Conservation (phyloP, 2,329 filamentous ascomycete genomes). For the Malbranchea zuffiana region DNA sequence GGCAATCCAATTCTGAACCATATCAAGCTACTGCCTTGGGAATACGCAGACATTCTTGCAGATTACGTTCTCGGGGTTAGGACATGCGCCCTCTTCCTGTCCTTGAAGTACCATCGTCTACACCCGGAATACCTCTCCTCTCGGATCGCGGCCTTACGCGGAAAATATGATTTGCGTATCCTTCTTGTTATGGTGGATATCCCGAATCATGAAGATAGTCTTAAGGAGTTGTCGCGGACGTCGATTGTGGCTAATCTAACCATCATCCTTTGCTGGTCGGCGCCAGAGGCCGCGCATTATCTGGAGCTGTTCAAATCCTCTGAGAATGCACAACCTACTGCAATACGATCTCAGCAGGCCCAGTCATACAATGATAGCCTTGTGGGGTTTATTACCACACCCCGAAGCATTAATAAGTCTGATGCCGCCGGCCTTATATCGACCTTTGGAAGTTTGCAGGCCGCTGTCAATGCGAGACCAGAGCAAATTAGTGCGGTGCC, state of each 20-base stretch:
- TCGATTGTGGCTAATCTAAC: slow-evolving; percentile 88
- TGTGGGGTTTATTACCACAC: slow-evolving; percentile 85
- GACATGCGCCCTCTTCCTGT: slow-evolving; percentile 84
- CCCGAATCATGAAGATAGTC: slow-evolving; percentile 76
- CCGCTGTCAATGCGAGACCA: slow-evolving; percentile 74
- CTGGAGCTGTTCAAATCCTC: slow-evolving; percentile 91
- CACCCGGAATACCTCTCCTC: slow-evolving; percentile 98
- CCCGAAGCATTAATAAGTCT: slow-evolving; percentile 83
- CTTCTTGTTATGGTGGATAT: slow-evolving; percentile 91
- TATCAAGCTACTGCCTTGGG: slow-evolving; percentile 77
- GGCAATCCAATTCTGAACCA: slow-evolving; percentile 84
- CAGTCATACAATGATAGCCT: slow-evolving; percentile 76
- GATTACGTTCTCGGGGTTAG: slow-evolving; percentile 83
- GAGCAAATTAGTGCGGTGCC: slow-evolving; percentile 77
- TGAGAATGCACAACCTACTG: slow-evolving; percentile 70
- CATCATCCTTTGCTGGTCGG: slow-evolving; percentile 85
- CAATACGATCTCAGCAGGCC: slow-evolving; percentile 76
- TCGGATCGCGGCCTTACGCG: slow-evolving; percentile 71
- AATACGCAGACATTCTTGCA: slow-evolving; percentile 91
- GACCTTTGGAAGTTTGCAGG: slow-evolving; percentile 79
- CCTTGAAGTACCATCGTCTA: slow-evolving; percentile 90
- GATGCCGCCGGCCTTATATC: slow-evolving; percentile 84
- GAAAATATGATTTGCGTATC: slow-evolving; percentile 76
- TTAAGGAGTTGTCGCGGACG: slow-evolving; percentile 87
- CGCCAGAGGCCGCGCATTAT: slow-evolving; percentile 85